phyloP scores from a whole-genome alignment of 2,329 filamentous ascomycete genomes.

The Nothomitra cinnamomea region DNA sequence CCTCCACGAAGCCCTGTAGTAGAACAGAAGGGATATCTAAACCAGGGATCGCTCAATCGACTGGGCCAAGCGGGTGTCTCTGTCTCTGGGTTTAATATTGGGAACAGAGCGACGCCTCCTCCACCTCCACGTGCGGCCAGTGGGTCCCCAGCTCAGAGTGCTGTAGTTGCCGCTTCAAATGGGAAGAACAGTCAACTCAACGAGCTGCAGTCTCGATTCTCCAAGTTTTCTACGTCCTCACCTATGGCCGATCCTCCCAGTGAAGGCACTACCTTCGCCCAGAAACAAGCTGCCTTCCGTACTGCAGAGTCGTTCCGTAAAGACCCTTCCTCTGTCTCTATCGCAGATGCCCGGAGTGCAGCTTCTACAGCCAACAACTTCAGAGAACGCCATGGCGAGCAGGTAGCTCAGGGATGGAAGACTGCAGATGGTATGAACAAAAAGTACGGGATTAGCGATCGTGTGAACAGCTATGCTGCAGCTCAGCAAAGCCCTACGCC shows the following conservation, averaged over 20 bases:
- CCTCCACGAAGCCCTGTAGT: slow-evolving; percentile 19
- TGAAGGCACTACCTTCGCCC: slow-evolving; percentile 43
- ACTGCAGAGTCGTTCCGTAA: slow-evolving; percentile 43
- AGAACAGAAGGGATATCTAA: slow-evolving; percentile 25
- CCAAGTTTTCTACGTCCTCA: slow-evolving; percentile 27
- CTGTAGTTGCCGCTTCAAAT: slow-evolving; percentile 5
- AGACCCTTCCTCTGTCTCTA: slow-evolving; percentile 42
- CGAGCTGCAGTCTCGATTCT: slow-evolving; percentile 53
- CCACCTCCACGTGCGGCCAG: slow-evolving; percentile 16
- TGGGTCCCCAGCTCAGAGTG: slow-evolving; percentile 9
- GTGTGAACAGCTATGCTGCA: slow-evolving; percentile 26
- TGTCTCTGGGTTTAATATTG: slow-evolving; percentile 64
- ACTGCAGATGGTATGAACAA: slow-evolving; percentile 41
- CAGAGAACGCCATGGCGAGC: slow-evolving; percentile 50
- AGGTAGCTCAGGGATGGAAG: slow-evolving; percentile 42
- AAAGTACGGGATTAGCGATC: slow-evolving; percentile 39
- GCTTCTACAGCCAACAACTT: slow-evolving; percentile 51
- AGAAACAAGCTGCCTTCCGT: slow-evolving; percentile 42
- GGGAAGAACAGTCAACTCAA: slow-evolving; percentile 32
- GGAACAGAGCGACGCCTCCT: slow-evolving; percentile 22
- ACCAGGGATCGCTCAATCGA: slow-evolving; percentile 44
- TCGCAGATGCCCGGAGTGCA: slow-evolving; percentile 39
- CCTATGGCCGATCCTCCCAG: slow-evolving; percentile 16
- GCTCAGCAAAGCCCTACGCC: not conserved
- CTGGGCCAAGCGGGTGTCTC: slow-evolving; percentile 60